Percentiles rank a stretch among this genome's conserved stretches.
Conservation (phyloP, 1,284 basidiomycete species). For the Stereum hirsutum region DNA sequence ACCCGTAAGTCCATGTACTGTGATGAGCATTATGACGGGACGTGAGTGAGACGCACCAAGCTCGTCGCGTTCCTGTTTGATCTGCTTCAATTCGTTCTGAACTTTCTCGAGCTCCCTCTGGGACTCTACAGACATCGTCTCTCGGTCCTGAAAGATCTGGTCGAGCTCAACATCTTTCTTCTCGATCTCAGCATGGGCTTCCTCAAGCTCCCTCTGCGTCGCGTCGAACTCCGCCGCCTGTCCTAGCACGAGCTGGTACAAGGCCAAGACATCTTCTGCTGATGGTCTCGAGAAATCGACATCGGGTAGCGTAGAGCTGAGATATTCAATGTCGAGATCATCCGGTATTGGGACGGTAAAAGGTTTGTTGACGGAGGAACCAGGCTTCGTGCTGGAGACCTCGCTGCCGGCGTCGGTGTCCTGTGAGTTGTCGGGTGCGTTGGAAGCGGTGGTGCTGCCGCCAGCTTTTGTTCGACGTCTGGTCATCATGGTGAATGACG, state of each 20-base stretch:
- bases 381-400: too few species aligned
- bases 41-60: slow-evolving; percentile 48
- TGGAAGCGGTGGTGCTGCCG: too few species aligned
- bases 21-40: too few species aligned
- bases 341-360: slow-evolving; percentile 33
- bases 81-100: slow-evolving; percentile 41
- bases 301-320: slow-evolving; percentile 44
- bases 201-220: slow-evolving; percentile 52
- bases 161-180: slow-evolving; percentile 72
- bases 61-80: slow-evolving; percentile 53
- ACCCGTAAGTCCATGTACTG: too few species aligned
- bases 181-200: slow-evolving; percentile 50
- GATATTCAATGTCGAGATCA: slow-evolving; percentile 52
- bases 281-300: slow-evolving; percentile 45
- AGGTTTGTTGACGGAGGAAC: slow-evolving; percentile 5
- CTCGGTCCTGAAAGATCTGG: slow-evolving; percentile 67
- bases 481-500: too few species aligned
- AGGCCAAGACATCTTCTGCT: slow-evolving; percentile 43
- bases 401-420: too few species aligned
- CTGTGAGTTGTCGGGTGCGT: too few species aligned
- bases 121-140: slow-evolving; percentile 44
- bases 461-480: too few species aligned
- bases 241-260: slow-evolving; percentile 54
- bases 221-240: slow-evolving; percentile 46
- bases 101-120: slow-evolving; percentile 39